Evolutionary conservation across 164 flowering plant species (phyloP), one percentile per base, ranked within the genome.

Genomic region (Saururus chinensis): DNA sequence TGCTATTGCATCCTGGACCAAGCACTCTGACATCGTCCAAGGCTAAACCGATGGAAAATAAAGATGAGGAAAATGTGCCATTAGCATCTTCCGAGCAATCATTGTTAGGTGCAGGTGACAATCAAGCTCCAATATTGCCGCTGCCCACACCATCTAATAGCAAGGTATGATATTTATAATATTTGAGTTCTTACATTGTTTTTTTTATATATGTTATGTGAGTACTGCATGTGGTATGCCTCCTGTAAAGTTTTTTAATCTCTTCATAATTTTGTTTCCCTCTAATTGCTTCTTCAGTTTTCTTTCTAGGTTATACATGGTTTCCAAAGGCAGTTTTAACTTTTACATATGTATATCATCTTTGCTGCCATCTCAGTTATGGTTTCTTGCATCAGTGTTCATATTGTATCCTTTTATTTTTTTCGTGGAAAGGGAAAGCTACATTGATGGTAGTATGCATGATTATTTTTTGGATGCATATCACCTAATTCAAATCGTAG

Each of bases 101-200:
- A 56, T 69, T 62, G 21, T 64, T 85, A 54, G 76, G 73, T 45
- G 40, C 64, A 0, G 41, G 68, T 9, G 92, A 78, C 75, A 69
- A 77, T 68, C 88, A 81, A 73, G 87, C 88, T 16, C 89, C 93
- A 8, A 79, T 86, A 63, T 76, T 88, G 73, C 93, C 93, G 0
- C 64, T 84, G 22, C 89, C 85, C 12, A 66, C 77, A 20, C 71
- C 80, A 60, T 68, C 75, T 61, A 63, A 19, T 60, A 79, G 68
- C 20, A 84, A 79, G 96, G 92, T 88, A 63, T 13, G 12, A 37
- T 40, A 19, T 19, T 30, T 24, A 9, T 55, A 23, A 35, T 24
- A 11, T 24, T 24, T 55, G 23, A 12, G 4, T 4, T 13, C 11
- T 55, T 55, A 35, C 10, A 11, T 2, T 2, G 19, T 23, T 13